A percentile compares a stretch with the other conserved stretches of the same genome.
phyloP scores from a whole-genome alignment of 2,329 filamentous ascomycete species.

The Botrytis medusae region DNA sequence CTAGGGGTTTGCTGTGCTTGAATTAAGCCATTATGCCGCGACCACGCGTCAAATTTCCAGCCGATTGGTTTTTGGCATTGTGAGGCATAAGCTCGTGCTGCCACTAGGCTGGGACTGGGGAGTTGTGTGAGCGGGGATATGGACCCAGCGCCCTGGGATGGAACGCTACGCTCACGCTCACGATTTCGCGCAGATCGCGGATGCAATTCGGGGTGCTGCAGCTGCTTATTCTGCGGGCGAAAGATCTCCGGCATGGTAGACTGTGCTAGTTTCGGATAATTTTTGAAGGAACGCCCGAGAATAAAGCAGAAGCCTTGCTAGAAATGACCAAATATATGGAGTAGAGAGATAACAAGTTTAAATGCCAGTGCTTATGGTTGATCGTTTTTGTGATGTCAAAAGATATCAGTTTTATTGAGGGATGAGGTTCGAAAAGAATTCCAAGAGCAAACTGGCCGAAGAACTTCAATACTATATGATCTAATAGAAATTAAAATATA shows the following conservation, averaged over 20 bases:
- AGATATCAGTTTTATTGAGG: background rate
- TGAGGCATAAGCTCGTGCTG: conserved; percentile 34
- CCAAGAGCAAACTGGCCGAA: background rate
- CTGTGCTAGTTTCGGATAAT: background rate
- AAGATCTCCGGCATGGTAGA: background rate
- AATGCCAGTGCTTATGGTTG: background rate
- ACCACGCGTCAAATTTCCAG: conserved; percentile 17
- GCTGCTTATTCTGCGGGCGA: background rate
- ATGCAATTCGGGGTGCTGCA: background rate
- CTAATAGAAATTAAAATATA: background rate
- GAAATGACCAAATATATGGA: background rate
- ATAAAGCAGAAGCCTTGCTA: background rate
- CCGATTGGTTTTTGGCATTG: conserved; percentile 27
- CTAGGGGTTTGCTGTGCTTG: conserved; percentile 27
- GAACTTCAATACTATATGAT: background rate
- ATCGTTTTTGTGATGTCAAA: background rate
- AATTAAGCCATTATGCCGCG: conserved; percentile 28
- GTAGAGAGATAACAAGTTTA: background rate
- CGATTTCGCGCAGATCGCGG: background rate
- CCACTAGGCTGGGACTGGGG: conserved; percentile 34
- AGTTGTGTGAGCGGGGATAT: conserved; percentile 21
- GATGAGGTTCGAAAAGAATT: background rate
- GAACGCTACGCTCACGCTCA: background rate
- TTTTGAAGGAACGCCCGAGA: background rate
- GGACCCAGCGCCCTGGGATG: background rate